A percentile compares a stretch with the other conserved stretches of the same genome.
Conservation (phyloP, 2,329 filamentous ascomycete species). For the Penicillium psychrosexuale region DNA sequence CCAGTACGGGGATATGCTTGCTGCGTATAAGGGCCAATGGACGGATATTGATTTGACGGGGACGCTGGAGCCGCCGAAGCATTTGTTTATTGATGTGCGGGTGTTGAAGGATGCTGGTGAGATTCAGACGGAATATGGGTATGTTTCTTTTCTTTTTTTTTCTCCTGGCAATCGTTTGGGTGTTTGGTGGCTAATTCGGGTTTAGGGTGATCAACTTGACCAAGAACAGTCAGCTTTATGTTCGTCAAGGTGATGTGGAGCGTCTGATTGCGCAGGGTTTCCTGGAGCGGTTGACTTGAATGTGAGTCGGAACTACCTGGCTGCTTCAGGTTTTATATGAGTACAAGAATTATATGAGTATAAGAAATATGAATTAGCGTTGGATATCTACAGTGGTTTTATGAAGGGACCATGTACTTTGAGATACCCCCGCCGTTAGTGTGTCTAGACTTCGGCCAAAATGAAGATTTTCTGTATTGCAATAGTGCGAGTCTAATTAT, state of each 20-base stretch:
- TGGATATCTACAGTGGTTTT: slow-evolving; percentile 4
- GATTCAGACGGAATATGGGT: slow-evolving; percentile 99
- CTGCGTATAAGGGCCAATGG: slow-evolving; percentile 98
- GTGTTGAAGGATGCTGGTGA: slow-evolving; percentile 96
- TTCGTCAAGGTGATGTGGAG: slow-evolving; percentile 93
- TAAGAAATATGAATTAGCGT: slow-evolving; percentile 8
- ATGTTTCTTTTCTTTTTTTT: slow-evolving; percentile 37
- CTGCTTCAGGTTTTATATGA: slow-evolving; percentile 15
- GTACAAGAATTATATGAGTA: neutral
- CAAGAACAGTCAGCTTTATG: slow-evolving; percentile 98
- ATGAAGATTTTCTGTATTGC: slow-evolving; percentile 3
- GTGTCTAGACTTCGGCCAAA: neutral
- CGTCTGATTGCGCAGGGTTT: slow-evolving; percentile 91
- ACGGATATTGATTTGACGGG: slow-evolving; percentile 96
- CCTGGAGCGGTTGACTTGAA: slow-evolving; percentile 80
- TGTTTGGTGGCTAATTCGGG: neutral
- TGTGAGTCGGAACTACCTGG: slow-evolving; percentile 7
- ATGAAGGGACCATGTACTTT: slow-evolving; percentile 9
- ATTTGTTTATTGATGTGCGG: slow-evolving; percentile 94
- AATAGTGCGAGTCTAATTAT: neutral
- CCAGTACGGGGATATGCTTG: slow-evolving; percentile 84
- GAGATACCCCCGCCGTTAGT: slow-evolving; percentile 16
- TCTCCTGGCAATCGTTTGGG: neutral
- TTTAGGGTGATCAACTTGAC: slow-evolving; percentile 86
- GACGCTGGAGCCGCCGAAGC: slow-evolving; percentile 86